These are phyloP conservation scores for Macrolepiota albuminosa DNA, from an alignment of 768 basidiomycete species.

Conservation along the genomic window DNA sequence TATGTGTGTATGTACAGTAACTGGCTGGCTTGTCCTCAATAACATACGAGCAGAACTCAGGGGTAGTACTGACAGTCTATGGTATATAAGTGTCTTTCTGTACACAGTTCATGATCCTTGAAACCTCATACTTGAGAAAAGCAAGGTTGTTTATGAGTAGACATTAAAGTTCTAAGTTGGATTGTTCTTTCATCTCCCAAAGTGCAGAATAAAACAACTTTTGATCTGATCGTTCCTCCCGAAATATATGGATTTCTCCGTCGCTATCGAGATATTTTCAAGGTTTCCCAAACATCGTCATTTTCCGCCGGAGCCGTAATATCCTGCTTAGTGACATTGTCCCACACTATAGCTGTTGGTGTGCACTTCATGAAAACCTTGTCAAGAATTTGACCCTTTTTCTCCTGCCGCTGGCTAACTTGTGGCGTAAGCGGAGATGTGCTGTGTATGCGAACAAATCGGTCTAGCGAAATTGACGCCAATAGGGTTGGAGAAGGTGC, in stretches of 20 bases:
- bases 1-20: too few relatives aligned
- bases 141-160: constrained; percentile 58
- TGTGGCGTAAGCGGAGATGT: constrained; percentile 45
- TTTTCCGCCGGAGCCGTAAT: constrained; percentile 27
- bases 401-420: constrained; percentile 45
- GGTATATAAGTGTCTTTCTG: too few relatives aligned
- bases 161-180: not conserved
- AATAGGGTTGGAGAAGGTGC: constrained; percentile 50
- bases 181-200: not conserved
- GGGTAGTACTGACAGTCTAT: too few relatives aligned
- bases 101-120: constrained; percentile 41
- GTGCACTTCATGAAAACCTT: constrained; percentile 59
- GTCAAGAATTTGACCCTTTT: constrained; percentile 56
- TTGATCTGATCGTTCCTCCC: constrained; percentile 18
- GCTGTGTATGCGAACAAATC: constrained; percentile 67
- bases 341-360: constrained; percentile 66
- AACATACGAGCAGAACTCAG: too few relatives aligned
- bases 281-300: constrained; percentile 65
- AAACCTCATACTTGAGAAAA: constrained; percentile 90
- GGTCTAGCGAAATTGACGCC: constrained; percentile 62
- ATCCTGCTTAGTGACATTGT: constrained; percentile 24
- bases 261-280: constrained; percentile 45
- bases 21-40: too few relatives aligned
- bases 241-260: constrained; percentile 15
- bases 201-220: not conserved